Percentiles rank a stretch among this genome's conserved stretches.
These are phyloP conservation scores for Apiospora arundinis DNA, from an alignment of 2,329 filamentous ascomycete species.

Conservation along the genomic window DNA sequence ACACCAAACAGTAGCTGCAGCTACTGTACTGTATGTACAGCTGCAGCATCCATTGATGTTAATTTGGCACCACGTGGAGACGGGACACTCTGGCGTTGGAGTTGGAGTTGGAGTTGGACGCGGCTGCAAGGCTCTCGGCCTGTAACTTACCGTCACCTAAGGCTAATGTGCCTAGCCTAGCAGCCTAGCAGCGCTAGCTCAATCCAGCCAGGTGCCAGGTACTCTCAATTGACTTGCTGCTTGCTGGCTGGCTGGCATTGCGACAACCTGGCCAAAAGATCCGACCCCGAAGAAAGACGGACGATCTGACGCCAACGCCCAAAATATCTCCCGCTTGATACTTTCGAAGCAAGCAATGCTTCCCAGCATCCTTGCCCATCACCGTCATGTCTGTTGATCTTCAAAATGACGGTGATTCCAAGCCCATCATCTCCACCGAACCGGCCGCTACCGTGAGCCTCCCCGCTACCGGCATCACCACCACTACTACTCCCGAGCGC, in stretches of 20 bases:
- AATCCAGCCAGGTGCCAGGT: background rate
- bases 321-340: background rate
- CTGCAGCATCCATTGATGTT: background rate
- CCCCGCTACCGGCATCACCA: background rate
- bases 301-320: background rate
- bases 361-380: conserved; percentile 9
- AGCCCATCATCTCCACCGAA: background rate
- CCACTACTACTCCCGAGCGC: conserved; percentile 24
- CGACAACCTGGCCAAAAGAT: conserved; percentile 11
- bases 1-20: background rate
- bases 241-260: background rate
- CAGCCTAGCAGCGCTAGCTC: background rate
- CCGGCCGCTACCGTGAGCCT: conserved; percentile 7
- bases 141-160: background rate
- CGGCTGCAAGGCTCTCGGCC: conserved; percentile 2
- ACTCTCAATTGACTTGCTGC: background rate
- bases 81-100: background rate
- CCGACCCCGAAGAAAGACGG: background rate
- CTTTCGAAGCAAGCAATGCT: conserved; percentile 15
- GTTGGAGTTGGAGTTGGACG: background rate
- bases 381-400: conserved; percentile 19
- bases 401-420: conserved; percentile 14
- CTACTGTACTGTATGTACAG: no score
- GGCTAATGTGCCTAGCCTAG: background rate
- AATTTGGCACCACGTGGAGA: background rate